A percentile compares a stretch with the other conserved stretches of the same genome.
Conservation (phyloP, 371 early-diverging fungal species). For the Syncephalis fuscata region DNA sequence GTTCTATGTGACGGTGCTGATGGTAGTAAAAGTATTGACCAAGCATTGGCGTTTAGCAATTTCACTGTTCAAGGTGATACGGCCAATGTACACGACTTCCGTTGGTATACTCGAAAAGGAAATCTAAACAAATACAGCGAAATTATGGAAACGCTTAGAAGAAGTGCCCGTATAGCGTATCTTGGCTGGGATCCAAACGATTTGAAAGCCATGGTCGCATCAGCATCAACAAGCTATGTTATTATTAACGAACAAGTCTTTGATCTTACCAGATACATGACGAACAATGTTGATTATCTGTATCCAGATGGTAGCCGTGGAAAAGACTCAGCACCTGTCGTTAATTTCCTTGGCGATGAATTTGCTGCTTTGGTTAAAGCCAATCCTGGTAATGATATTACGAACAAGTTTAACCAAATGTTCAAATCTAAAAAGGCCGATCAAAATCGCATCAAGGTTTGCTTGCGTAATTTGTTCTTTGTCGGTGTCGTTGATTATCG, state of each 20-base stretch:
- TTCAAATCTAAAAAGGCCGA: conserved; percentile 5
- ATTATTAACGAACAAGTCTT: conserved; percentile 57
- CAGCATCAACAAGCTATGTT: conserved; percentile 3
- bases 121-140: conserved; percentile 5
- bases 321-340: conserved; percentile 10
- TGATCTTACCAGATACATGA: conserved; percentile 56
- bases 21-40: conserved; percentile 21
- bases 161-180: conserved; percentile 23
- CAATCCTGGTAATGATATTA: conserved; percentile 32
- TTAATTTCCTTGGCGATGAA: conserved; percentile 25
- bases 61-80: conserved; percentile 13
- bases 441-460: conserved; percentile 26
- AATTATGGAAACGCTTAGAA: conserved; percentile 32
- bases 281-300: conserved; percentile 12
- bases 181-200: conserved; percentile 17
- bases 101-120: conserved; percentile 4
- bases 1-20: conserved; percentile 21
- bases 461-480: conserved; percentile 74
- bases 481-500: conserved; percentile 80
- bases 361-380: conserved; percentile 47
- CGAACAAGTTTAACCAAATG: conserved; percentile 1
- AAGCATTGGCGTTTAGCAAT: conserved; percentile 19
- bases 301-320: conserved; percentile 7
- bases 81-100: conserved; percentile 32
- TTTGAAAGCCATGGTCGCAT: too few species aligned